Evolutionary conservation across 345 rosid genomes (phyloP), one percentile per base, ranked within the genome.

Genomic region (Citrus trifoliata): DNA sequence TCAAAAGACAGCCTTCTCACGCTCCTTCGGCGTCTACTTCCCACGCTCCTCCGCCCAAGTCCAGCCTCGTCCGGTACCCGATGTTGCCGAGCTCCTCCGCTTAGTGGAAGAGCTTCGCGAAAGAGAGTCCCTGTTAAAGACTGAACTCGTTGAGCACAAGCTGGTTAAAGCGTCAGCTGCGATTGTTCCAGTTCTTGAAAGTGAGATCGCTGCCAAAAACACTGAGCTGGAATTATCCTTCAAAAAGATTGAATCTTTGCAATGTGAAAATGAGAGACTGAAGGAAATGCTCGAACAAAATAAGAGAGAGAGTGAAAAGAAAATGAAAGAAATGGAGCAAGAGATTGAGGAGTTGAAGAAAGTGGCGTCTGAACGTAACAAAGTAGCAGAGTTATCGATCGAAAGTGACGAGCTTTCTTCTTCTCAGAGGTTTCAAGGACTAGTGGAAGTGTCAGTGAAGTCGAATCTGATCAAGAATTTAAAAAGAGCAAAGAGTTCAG

Each of bases 21-120:
- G 98, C 32, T 89, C 98, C 16, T 86, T 93, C 62, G 97, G 97
- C 3, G 93, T 84, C 59, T 94, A 94, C 85, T 94, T 96, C 90
- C 99, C 99, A 7, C 97, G 98, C 67, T 82, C 99, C 70, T 94
- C 98, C 7, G 93, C 98, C 14, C 98, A 96, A 78, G 98, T 96
- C 67, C 99, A 93, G 92, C 97, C 97, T 55, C 91, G 91, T 30
- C 93, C 91, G 0, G 18, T 46, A 13, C 98, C 94, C 9, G 98
- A 89, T 81, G 88, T 90, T 3, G 22, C 88, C 0, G 99, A 96
- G 64, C 95, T 96, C 3, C 86, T 91, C 62, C 91, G 90, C 14
- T 84, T 90, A 24, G 91, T 96, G 4, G 99, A 96, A 55, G 88
- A 92, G 72, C 93, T 96, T 30, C 89, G 93, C 0, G 95, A 91